A percentile compares a stretch with the other conserved stretches of the same genome.
These are phyloP conservation scores for Buxus sempervirens DNA, from an alignment of 164 flowering plant genomes.

Conservation along the genomic window DNA sequence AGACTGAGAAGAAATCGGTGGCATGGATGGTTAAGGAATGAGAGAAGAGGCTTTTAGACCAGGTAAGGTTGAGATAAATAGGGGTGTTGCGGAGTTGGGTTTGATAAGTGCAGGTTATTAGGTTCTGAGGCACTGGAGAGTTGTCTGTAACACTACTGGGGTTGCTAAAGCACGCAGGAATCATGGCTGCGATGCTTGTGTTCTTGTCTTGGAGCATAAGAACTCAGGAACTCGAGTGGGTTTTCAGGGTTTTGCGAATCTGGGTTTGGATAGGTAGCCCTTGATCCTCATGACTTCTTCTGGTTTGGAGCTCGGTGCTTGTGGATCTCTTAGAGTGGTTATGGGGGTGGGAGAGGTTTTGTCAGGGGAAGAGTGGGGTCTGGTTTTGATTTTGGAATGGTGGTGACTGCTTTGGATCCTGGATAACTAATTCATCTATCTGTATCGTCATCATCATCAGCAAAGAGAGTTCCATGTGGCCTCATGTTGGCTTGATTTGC, in stretches of 20 bases:
- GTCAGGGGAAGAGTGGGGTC: background rate
- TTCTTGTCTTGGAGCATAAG: slow-evolving; percentile 3
- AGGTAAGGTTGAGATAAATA: slow-evolving; percentile 50
- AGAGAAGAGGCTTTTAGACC: slow-evolving; percentile 54
- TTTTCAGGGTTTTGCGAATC: slow-evolving; percentile 1
- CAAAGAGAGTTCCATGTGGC: slow-evolving; percentile 10
- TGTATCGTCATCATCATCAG: slow-evolving; percentile 10
- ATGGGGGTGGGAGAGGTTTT: background rate
- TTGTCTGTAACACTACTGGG: slow-evolving; percentile 21
- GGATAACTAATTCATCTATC: slow-evolving; percentile 16
- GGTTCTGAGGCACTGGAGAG: slow-evolving; percentile 39
- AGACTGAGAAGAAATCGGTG: slow-evolving; percentile 42
- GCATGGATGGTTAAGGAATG: slow-evolving; percentile 55
- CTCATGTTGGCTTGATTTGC: slow-evolving; percentile 41
- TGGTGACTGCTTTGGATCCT: slow-evolving; percentile 19
- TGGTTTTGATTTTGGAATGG: slow-evolving; percentile 2
- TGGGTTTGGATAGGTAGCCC: background rate
- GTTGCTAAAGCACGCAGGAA: slow-evolving; percentile 49
- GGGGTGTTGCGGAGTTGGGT: slow-evolving; percentile 44
- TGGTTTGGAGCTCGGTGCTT: background rate
- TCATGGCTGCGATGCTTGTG: slow-evolving; percentile 21
- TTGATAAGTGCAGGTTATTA: slow-evolving; percentile 58
- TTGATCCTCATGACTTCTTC: background rate
- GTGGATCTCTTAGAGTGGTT: slow-evolving; percentile 3
- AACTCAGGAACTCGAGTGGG: background rate